A percentile compares a stretch with the other conserved stretches of the same genome.
Conservation (phyloP, 176 grass and related monocot genomes). For the Oryza officinalis region DNA sequence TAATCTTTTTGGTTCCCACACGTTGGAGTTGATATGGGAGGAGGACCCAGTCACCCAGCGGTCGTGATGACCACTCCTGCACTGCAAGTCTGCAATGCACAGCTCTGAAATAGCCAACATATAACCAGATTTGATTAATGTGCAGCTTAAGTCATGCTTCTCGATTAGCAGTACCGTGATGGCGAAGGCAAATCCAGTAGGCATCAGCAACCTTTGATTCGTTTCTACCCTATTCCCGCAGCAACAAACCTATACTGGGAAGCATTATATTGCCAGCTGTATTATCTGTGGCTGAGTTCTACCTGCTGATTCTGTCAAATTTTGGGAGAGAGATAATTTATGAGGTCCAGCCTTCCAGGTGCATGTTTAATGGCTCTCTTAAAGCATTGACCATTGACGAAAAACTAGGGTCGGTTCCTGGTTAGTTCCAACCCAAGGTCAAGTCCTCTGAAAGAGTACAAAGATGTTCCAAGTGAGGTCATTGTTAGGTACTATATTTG, state of each 20-base stretch:
- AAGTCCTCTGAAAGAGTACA: conserved; percentile 7
- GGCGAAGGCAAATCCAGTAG: background rate
- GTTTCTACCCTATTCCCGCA: background rate
- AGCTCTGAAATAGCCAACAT: background rate
- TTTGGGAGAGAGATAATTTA: background rate
- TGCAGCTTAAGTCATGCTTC: conserved; percentile 33
- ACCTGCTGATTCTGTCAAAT: background rate
- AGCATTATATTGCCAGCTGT: background rate
- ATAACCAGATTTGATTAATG: background rate
- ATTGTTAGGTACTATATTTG: background rate
- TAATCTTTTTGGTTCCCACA: conserved; percentile 1
- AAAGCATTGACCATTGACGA: background rate
- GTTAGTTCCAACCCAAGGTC: conserved; percentile 5
- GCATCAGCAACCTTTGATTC: background rate
- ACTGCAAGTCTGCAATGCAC: background rate
- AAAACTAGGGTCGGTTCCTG: background rate
- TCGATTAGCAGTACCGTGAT: background rate
- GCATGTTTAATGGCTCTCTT: background rate
- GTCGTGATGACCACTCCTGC: conserved; percentile 22
- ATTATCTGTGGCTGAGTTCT: background rate
- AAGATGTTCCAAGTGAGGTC: background rate
- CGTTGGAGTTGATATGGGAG: conserved; percentile 26
- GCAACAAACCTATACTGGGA: background rate
- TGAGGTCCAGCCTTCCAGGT: background rate
- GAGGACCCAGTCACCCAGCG: background rate